phyloP scores from a whole-genome alignment of 371 early-diverging fungal genomes.

The Mucor saturninus region DNA sequence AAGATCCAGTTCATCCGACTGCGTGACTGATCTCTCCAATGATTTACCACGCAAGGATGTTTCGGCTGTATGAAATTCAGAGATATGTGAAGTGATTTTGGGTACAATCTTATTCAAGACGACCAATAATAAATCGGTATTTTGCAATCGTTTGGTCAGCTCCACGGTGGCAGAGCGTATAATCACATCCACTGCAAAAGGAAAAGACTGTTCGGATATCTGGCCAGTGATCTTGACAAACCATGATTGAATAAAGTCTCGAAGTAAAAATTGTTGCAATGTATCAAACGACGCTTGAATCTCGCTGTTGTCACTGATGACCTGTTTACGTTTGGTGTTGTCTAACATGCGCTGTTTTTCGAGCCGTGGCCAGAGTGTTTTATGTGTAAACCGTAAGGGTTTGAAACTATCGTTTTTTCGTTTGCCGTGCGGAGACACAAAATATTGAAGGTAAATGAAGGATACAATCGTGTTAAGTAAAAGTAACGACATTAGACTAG shows the following conservation, averaged over 20 bases:
- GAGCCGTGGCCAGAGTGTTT: slow-evolving; percentile 23
- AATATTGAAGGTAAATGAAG: slow-evolving; percentile 45
- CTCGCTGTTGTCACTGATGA: slow-evolving; percentile 24
- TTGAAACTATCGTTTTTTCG: slow-evolving; percentile 23
- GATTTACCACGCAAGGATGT: slow-evolving; percentile 57
- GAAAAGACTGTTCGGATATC: slow-evolving; percentile 37
- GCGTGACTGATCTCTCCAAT: slow-evolving; percentile 58
- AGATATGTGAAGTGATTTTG: slow-evolving; percentile 69
- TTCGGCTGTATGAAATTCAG: slow-evolving; percentile 72
- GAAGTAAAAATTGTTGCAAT: slow-evolving; percentile 47
- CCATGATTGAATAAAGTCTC: slow-evolving; percentile 66
- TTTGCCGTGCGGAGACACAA: slow-evolving; percentile 34
- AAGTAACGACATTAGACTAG: slow-evolving; percentile 25
- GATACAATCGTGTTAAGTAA: slow-evolving; percentile 40
- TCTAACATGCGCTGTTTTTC: slow-evolving; percentile 19
- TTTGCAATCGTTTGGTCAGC: slow-evolving; percentile 46
- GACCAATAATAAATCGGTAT: slow-evolving; percentile 65
- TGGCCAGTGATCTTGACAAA: slow-evolving; percentile 52
- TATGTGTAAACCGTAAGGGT: slow-evolving; percentile 33
- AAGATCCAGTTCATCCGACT: slow-evolving; percentile 66
- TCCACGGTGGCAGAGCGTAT: slow-evolving; percentile 46
- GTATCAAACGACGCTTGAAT: slow-evolving; percentile 50
- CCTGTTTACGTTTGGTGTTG: not conserved
- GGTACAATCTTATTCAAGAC: slow-evolving; percentile 68
- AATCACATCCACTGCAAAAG: slow-evolving; percentile 47